Evolutionary conservation across 2,329 filamentous ascomycete species (phyloP).

Genomic region (Claviceps sp.): DNA sequence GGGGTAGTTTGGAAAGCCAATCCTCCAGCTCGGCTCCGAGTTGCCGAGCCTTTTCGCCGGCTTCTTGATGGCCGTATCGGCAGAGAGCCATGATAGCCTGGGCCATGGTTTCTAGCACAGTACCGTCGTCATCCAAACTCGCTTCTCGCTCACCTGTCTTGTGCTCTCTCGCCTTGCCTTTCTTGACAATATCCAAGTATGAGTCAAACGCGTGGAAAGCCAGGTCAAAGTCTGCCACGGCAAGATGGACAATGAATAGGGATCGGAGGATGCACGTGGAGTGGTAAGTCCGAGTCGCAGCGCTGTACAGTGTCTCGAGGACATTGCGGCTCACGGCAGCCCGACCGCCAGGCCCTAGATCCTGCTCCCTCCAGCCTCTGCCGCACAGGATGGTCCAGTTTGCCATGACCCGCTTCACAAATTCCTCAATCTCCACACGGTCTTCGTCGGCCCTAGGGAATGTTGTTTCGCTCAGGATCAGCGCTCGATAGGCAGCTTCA

Average conservation of each 20-base stretch:
- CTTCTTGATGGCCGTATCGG: constrained; percentile 60
- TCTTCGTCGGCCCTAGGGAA: constrained; percentile 77
- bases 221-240: constrained; percentile 82
- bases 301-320: constrained; percentile 78
- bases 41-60: constrained; percentile 65
- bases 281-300: constrained; percentile 88
- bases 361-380: constrained; percentile 63
- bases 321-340: constrained; percentile 61
- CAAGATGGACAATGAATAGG: constrained; percentile 76
- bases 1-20: constrained; percentile 52
- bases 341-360: constrained; percentile 71
- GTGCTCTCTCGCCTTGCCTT: constrained; percentile 69
- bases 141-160: constrained; percentile 61
- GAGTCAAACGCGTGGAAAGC: constrained; percentile 85
- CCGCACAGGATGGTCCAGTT: constrained; percentile 83
- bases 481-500: constrained; percentile 64
- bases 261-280: constrained; percentile 79
- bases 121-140: constrained; percentile 66
- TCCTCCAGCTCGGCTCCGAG: constrained; percentile 60
- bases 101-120: constrained; percentile 62
- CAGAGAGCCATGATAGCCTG: constrained; percentile 72
- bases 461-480: constrained; percentile 63
- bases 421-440: constrained; percentile 68
- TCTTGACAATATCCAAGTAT: constrained; percentile 77
- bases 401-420: constrained; percentile 62